Base-by-base conservation (phyloP, 176 grass and related monocot species). In the Paspalum notatum region DNA sequence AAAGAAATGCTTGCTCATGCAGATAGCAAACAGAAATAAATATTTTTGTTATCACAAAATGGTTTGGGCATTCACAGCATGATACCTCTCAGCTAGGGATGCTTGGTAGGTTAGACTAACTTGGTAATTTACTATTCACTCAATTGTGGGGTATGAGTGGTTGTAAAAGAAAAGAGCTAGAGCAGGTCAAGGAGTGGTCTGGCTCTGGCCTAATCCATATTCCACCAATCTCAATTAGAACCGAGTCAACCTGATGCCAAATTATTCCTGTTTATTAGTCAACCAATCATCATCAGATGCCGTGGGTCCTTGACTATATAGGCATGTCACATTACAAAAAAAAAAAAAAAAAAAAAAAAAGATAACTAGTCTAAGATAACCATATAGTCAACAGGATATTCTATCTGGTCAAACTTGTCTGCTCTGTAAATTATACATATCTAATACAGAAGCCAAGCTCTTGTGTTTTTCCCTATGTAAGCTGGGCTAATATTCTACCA, bases 331-430 rank as follows among this genome's bases (percentile, higher is more conserved):
- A 71, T 62, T 67, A 66, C 41, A 60, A 42, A 80, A 66, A 20
- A 45, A n/a, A n/a, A n/a, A n/a, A 22, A 39, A 15, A n/a, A n/a
- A n/a, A 60, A 42, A 80, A 66, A 20, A n/a, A 22, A 39, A 15
- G 14, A 77, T 20, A 76, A 66, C 53, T 52, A 26, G 6, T 75
- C 20, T 52, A 39, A 46, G 13, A 75, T 59, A 68, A 81, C 48
- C 69, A 68, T 75, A 63, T 45, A 79, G 66, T 55, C 69, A 67
- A 10, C 8, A 68, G 6, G 59, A 75, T 86, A 68, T 52, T 6
- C 20, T 77, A 50, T 65, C 59, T 47, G 41, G 51, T 58, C 77
- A 74, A 72, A 74, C 9, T 66, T 74, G 68, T 59, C 69, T 67
- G 49, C 69, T 7, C 77, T 50, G 73, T 32, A 80, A 47, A 85